Evolutionary conservation across 2,329 filamentous ascomycete species (phyloP).

Genomic region (Colletotrichum cordylinicola): DNA sequence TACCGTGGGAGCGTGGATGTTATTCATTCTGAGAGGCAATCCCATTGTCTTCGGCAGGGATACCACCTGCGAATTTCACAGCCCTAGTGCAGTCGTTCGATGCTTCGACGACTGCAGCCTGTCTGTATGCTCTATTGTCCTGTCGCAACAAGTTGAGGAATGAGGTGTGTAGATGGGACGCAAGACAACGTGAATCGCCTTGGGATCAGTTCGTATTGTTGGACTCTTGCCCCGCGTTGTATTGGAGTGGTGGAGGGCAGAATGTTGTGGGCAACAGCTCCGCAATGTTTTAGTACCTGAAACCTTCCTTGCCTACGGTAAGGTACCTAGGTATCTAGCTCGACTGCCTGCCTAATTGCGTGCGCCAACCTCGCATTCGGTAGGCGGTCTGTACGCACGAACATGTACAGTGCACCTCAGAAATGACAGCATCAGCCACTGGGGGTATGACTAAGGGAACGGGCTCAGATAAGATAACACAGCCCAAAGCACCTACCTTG

Average conservation of each 20-base stretch:
- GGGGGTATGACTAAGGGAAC: not conserved
- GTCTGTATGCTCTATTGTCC: not conserved
- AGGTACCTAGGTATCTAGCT: not conserved
- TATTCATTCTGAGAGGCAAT: slow-evolving; percentile 52
- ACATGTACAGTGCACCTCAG: not conserved
- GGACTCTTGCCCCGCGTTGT: not conserved
- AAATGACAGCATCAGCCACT: not conserved
- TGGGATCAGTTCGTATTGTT: not conserved
- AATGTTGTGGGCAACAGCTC: not conserved
- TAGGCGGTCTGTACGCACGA: not conserved
- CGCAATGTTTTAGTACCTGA: not conserved
- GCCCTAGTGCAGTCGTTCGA: too few relatives aligned
- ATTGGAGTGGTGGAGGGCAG: not conserved
- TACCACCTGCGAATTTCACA: not conserved
- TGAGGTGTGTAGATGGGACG: not conserved
- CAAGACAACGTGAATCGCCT: not conserved
- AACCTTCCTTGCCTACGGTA: too few relatives aligned
- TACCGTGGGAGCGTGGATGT: slow-evolving; percentile 63
- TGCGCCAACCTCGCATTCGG: not conserved
- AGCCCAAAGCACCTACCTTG: not conserved
- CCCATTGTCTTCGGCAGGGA: not conserved
- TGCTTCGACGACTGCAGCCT: not conserved
- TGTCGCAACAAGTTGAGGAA: not conserved
- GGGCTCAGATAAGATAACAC: not conserved
- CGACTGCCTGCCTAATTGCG: not conserved